These are phyloP conservation scores for Carex kokanica DNA, from an alignment of 176 grass and related monocot genomes.

Conservation along the genomic window DNA sequence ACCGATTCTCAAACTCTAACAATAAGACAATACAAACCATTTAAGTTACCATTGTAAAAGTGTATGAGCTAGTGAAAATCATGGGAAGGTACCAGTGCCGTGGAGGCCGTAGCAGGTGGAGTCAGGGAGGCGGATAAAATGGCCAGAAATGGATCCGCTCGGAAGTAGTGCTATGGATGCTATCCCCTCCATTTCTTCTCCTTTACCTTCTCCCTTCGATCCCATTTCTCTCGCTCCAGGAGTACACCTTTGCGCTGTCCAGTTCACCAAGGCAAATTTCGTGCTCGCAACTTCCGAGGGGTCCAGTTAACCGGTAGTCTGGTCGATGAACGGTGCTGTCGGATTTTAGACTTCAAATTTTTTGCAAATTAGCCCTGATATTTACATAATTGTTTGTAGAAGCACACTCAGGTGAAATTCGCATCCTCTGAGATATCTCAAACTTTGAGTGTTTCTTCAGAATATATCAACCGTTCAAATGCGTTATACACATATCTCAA, in stretches of 20 bases:
- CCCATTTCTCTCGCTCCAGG: constrained; percentile 16
- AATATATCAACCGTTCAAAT: no score
- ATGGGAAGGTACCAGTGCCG: constrained; percentile 49
- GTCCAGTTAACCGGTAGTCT: not conserved
- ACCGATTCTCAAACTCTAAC: not conserved
- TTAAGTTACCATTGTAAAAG: not conserved
- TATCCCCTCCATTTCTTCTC: constrained; percentile 76
- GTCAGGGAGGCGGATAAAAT: constrained; percentile 80
- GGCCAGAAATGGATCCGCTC: constrained; percentile 75
- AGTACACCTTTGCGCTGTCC: not conserved
- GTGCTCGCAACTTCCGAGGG: not conserved
- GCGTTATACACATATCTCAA: no score
- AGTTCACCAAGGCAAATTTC: not conserved
- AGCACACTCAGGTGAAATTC: not conserved
- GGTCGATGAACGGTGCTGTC: not conserved
- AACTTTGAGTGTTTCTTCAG: no score
- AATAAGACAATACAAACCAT: constrained; percentile 1
- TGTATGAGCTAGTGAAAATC: not conserved
- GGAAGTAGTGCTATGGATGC: constrained; percentile 87
- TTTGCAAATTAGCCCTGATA: not conserved
- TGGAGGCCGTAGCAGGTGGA: constrained; percentile 91
- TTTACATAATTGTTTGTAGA: not conserved
- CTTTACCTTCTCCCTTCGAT: constrained; percentile 13
- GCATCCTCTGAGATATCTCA: no score
- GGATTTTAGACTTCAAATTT: not conserved